Percentiles rank a stretch among this genome's conserved stretches.
phyloP scores from a whole-genome alignment of 441 rosid species.

The Erodium trifolium region DNA sequence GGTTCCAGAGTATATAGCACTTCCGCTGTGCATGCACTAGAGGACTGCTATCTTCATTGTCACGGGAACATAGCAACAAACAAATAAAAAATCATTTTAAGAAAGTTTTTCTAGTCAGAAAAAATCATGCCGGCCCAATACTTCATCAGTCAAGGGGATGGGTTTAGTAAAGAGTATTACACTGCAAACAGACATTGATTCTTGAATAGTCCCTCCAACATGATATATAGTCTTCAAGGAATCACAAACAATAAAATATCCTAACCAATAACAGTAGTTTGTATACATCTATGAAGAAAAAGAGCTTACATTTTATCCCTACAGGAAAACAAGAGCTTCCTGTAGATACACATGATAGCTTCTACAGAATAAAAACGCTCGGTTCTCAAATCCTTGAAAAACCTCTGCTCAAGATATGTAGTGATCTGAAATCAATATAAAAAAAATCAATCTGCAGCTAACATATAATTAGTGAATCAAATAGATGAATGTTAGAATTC shows the following conservation, averaged over 20 bases:
- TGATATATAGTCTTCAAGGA: conserved; percentile 3
- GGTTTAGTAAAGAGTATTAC: neutral
- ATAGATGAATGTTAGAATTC: conserved; percentile 10
- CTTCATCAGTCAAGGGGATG: neutral
- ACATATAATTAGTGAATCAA: conserved; percentile 1
- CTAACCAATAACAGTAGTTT: too few relatives aligned
- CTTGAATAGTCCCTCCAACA: neutral
- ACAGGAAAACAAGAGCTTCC: conserved; percentile 67
- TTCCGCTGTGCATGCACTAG: neutral
- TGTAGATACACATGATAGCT: conserved; percentile 80
- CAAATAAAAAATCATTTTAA: neutral
- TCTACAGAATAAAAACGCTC: conserved; percentile 73
- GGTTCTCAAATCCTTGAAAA: conserved; percentile 88
- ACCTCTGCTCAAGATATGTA: conserved; percentile 77
- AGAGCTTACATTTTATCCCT: conserved; percentile 87
- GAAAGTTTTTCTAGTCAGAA: neutral
- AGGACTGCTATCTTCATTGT: neutral
- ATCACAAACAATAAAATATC: neutral
- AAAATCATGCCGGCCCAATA: too few relatives aligned
- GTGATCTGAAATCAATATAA: conserved; percentile 55
- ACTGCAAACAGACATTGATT: neutral
- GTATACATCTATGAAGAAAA: neutral
- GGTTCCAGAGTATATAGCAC: neutral
- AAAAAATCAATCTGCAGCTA: neutral
- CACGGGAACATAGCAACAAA: neutral